phyloP scores from a whole-genome alignment of 257 asterid species.

The Gentiana straminea region DNA sequence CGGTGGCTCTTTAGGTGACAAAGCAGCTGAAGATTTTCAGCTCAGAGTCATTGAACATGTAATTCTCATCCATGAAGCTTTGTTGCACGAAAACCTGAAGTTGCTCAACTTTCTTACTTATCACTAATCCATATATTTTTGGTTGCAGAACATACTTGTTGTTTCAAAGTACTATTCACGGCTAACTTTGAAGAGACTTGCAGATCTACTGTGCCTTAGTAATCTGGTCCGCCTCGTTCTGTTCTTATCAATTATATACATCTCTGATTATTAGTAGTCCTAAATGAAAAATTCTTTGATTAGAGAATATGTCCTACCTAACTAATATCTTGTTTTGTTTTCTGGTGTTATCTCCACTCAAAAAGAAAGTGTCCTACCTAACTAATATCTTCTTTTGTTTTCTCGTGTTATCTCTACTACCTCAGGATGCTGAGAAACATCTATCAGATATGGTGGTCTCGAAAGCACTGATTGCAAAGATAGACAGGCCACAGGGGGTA shows the following conservation, averaged over 20 bases:
- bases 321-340: not conserved
- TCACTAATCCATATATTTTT: slow-evolving; percentile 1
- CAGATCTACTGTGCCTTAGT: slow-evolving; percentile 71
- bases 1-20: slow-evolving; percentile 83
- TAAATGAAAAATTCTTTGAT: not conserved
- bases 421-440: slow-evolving; percentile 84
- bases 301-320: not conserved
- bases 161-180: slow-evolving; percentile 89
- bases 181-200: slow-evolving; percentile 84
- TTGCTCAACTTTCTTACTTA: not conserved
- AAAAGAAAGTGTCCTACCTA: no score
- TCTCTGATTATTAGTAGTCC: not conserved
- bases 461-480: slow-evolving; percentile 72
- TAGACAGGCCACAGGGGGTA: slow-evolving; percentile 81
- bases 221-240: slow-evolving; percentile 41
- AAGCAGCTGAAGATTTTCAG: slow-evolving; percentile 84
- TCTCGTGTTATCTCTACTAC: not conserved
- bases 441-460: slow-evolving; percentile 97
- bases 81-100: not conserved
- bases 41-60: slow-evolving; percentile 93
- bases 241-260: not conserved
- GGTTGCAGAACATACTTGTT: slow-evolving; percentile 84
- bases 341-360: not conserved
- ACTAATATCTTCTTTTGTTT: not conserved
- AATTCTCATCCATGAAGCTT: slow-evolving; percentile 11